phyloP scores from a whole-genome alignment of 768 basidiomycete genomes.

The Leccinum boreale region DNA sequence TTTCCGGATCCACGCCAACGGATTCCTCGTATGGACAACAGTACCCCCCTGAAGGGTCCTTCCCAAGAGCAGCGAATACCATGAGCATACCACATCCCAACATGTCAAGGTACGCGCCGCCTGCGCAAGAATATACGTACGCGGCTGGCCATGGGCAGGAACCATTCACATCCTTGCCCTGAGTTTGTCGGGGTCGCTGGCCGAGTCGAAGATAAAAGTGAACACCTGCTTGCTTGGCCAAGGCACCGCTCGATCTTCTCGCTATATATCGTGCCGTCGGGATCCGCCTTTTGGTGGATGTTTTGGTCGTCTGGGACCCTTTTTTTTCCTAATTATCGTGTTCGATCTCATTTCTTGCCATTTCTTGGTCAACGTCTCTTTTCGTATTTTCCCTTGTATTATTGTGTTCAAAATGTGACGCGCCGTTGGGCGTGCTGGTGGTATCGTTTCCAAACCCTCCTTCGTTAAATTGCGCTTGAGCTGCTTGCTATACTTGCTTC shows the following conservation, averaged over 20 bases:
- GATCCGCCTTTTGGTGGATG: conserved; percentile 6
- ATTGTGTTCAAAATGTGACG: conserved; percentile 8
- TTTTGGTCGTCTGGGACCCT: not conserved
- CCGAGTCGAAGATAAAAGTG: not conserved
- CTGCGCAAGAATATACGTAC: conserved; percentile 22
- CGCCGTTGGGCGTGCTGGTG: conserved; percentile 3
- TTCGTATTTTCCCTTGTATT: conserved; percentile 13
- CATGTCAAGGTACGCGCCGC: conserved; percentile 16
- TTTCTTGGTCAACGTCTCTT: conserved; percentile 6
- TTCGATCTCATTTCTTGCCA: conserved; percentile 13
- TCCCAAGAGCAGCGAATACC: conserved; percentile 9
- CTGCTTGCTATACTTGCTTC: conserved; percentile 6
- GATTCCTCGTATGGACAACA: conserved; percentile 16
- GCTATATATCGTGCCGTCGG: conserved; percentile 5
- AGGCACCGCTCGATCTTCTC: not conserved
- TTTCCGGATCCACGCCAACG: conserved; percentile 6
- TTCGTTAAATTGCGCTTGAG: not conserved
- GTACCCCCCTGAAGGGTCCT: conserved; percentile 19
- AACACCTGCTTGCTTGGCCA: not conserved
- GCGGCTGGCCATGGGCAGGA: conserved; percentile 23
- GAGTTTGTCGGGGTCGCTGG: conserved; percentile 3
- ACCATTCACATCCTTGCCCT: conserved; percentile 18
- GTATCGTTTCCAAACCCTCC: conserved; percentile 5
- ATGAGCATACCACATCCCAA: conserved; percentile 14
- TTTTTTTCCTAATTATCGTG: conserved; percentile 1